Base-by-base conservation (phyloP, 208 protist genomes). In the Angomonas ambiguus region DNA sequence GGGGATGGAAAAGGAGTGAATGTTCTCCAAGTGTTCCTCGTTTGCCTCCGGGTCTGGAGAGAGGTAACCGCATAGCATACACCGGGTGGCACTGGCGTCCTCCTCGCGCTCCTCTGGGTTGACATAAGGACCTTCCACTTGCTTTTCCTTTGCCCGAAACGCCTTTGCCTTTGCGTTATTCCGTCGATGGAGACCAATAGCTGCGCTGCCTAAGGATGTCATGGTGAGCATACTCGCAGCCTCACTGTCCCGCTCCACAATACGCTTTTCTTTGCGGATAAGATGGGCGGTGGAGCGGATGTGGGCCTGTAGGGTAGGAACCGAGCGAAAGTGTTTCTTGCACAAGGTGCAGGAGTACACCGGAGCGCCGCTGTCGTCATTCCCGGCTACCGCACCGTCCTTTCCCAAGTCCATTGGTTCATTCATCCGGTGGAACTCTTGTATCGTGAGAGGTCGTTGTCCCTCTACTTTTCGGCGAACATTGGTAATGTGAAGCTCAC, bases 261-360 rank as follows among this genome's bases (percentile, higher is more conserved):
- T 94, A 63, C 88, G 91, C 77, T 96, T 67, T 76, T 96, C 88
- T 76, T 96, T 96, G 42, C 83, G 85, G 64, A 96, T 92, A 24
- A 96, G 72, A 69, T 96, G 91, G 0, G 91, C 88, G 22, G 86
- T 96, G 22, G 91, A 96, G 72, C 87, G 86, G 31, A 96, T 76
- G 71, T 96, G 91, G 3, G 88, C 78, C 75, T 96, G 91, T 24
- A 96, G 81, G 8, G 91, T 96, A 62, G 94, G 91, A 34, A 94
- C 87, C 1, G 82, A 93, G 58, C 77, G 88, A 59, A 96, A 96
- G 1, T 80, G 85, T 66, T 96, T 96, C 57, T 92, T 92, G 84
- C 91, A 96, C 57, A 96, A 78, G 22, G 85, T 96, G 79, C 91
- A 96, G 2, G 84, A 88, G 68, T 87, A 96, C 8, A 85, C 61